Evolutionary conservation across 75 land plant genomes (phyloP), one percentile per base, ranked within the genome.

Genomic region (Larix kaempferi): DNA sequence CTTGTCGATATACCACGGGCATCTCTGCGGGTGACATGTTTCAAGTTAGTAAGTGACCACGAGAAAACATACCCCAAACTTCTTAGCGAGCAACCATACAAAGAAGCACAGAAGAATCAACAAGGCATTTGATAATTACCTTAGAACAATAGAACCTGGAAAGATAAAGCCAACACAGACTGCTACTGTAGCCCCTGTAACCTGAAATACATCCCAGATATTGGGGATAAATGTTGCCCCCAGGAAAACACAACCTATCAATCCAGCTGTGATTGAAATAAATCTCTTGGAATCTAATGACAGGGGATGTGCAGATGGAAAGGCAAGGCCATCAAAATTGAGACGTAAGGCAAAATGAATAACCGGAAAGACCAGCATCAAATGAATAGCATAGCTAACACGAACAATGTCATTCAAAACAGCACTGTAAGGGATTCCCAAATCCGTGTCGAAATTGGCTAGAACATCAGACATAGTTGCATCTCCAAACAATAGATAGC

Each of bases 191-290:
- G 96, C 95, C 27, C 96, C 96, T 56, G 92, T 91, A 62, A 94
- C 80, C 74, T 94, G 97, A 72, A 94, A 94, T n/a, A 91, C 94
- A 88, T 89, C 91, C 94, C 94, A 94, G 54, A 94, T 94, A 73
- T 87, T 90, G 7, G 94, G 97, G 19, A 94, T 82, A 65, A 84
- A 90, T 57, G 89, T 90, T 16, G 97, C 91, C 27, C 89, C 92
- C 69, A 94, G 19, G 76, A 92, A 94, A 3, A 93, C 80, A 56
- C 83, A 44, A 26, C 74, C 72, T 76, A 92, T 80, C 26, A 94
- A 84, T 65, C 67, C 85, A 10, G 63, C 75, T 25, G 90, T 92
- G 13, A 94, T 35, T 19, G 65, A 63, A n/a, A 56, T 63, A 74
- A 94, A 94, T 72, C 97, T 81, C 60, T 77, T 57, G 73, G 79